Percentiles rank a stretch among this genome's conserved stretches.
phyloP scores from a whole-genome alignment of 2,329 filamentous ascomycete genomes.

The Daldinia sp. region DNA sequence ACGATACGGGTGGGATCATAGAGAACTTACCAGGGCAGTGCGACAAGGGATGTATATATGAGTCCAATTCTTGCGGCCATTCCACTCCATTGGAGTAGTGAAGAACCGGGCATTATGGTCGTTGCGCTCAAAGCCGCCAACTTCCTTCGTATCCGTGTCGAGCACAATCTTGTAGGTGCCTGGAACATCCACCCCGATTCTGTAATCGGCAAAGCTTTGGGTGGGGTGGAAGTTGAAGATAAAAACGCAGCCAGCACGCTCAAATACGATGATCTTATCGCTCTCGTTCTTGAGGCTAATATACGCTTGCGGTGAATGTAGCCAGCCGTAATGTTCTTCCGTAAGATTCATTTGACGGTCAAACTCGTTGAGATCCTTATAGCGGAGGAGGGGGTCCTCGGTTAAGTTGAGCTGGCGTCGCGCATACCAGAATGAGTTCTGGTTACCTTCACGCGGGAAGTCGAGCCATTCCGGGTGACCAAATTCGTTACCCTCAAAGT shows the following conservation, averaged over 20 bases:
- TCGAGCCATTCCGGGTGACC: constrained; percentile 99
- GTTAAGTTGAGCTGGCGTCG: constrained; percentile 92
- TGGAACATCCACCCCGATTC: constrained; percentile 83
- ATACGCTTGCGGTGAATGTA: constrained; percentile 85
- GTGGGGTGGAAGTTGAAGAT: constrained; percentile 95
- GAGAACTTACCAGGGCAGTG: constrained; percentile 77
- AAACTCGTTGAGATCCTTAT: constrained; percentile 92
- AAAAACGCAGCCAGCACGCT: constrained; percentile 88
- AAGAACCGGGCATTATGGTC: constrained; percentile 87
- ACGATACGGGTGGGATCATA: too few species aligned
- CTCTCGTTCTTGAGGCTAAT: constrained; percentile 91
- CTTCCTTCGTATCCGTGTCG: constrained; percentile 78
- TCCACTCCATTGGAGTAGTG: constrained; percentile 91
- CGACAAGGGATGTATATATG: constrained; percentile 90
- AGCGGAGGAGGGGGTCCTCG: constrained; percentile 85
- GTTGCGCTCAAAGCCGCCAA: constrained; percentile 82
- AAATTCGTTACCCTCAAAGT: constrained; percentile 99
- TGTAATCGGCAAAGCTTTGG: constrained; percentile 88
- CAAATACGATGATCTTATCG: constrained; percentile 96
- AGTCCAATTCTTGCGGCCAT: constrained; percentile 85
- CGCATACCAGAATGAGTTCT: constrained; percentile 94
- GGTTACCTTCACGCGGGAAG: constrained; percentile 92
- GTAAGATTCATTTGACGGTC: constrained; percentile 89
- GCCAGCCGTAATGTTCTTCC: constrained; percentile 91
- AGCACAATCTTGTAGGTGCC: constrained; percentile 90